Percentiles rank a stretch among this genome's conserved stretches.
Conservation (phyloP, 31 red algal genomes). For the Odonthalia washingtoniensis region DNA sequence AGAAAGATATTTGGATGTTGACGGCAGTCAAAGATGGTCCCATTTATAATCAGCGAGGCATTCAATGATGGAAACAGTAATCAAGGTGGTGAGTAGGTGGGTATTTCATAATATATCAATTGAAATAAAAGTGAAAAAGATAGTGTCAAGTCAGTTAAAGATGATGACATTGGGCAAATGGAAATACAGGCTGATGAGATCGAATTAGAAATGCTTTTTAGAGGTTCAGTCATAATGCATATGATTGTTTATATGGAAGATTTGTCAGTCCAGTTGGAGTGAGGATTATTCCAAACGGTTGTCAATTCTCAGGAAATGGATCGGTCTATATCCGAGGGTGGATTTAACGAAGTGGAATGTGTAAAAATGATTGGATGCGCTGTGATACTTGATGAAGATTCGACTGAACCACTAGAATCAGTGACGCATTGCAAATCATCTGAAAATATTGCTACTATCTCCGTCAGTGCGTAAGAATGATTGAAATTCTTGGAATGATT, state of each 20-base stretch:
- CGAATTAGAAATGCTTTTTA: neutral
- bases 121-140: neutral
- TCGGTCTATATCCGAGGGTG: neutral
- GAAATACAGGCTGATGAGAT: neutral
- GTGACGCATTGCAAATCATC: neutral
- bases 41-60: neutral
- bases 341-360: constrained; percentile 34
- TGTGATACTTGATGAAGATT: constrained; percentile 6
- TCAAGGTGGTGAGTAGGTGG: no score
- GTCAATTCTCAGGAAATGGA: constrained; percentile 36
- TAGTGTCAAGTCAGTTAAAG: neutral
- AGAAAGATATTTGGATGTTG: constrained; percentile 17
- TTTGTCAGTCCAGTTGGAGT: constrained; percentile 17
- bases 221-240: constrained; percentile 19
- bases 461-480: neutral
- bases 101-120: neutral
- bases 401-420: neutral
- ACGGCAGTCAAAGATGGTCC: constrained; percentile 36
- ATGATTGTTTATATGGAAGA: constrained; percentile 11
- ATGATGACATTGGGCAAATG: no score
- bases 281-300: neutral
- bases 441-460: neutral
- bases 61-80: no score
- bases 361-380: constrained; percentile 4
- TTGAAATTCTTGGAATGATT: neutral